These are phyloP conservation scores for Pleurostoma richardsiae DNA, from an alignment of 2,329 filamentous ascomycete species.

Conservation along the genomic window DNA sequence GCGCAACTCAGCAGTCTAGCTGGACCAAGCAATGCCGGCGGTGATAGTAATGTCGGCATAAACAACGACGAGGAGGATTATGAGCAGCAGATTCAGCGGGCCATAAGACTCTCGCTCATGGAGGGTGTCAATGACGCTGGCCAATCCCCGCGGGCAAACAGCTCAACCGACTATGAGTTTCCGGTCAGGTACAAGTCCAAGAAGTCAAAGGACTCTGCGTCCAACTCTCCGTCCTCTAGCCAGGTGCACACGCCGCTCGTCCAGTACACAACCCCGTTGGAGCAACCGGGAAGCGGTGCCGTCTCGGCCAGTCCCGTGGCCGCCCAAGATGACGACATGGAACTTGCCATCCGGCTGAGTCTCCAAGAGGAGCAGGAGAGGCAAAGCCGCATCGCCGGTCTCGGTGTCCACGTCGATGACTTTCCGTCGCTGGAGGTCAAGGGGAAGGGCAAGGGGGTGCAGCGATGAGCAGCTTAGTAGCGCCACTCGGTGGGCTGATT, in stretches of 20 bases:
- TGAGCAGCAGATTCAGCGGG: slow-evolving; percentile 57
- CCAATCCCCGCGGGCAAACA: slow-evolving; percentile 37
- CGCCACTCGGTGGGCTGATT: too few relatives aligned
- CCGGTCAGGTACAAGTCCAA: slow-evolving; percentile 43
- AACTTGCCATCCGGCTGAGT: slow-evolving; percentile 56
- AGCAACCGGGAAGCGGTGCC: slow-evolving; percentile 5
- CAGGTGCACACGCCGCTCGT: slow-evolving; percentile 23
- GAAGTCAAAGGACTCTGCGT: slow-evolving; percentile 28
- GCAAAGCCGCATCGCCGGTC: slow-evolving; percentile 12
- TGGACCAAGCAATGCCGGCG: slow-evolving; percentile 11
- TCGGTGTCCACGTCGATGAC: slow-evolving; percentile 17
- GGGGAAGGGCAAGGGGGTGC: slow-evolving; percentile 28
- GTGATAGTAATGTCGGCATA: slow-evolving; percentile 17
- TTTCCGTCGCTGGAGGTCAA: slow-evolving; percentile 22
- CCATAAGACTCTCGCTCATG: slow-evolving; percentile 56
- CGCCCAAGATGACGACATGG: slow-evolving; percentile 48
- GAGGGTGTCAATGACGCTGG: slow-evolving; percentile 46
- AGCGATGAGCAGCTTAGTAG: too few relatives aligned
- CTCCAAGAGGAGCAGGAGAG: slow-evolving; percentile 46
- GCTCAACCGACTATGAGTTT: slow-evolving; percentile 45
- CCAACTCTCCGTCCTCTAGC: slow-evolving; percentile 25
- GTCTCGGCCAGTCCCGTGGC: slow-evolving; percentile 11
- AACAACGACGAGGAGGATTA: slow-evolving; percentile 41
- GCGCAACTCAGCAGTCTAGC: slow-evolving; percentile 7
- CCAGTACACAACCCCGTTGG: slow-evolving; percentile 10